phyloP scores from a whole-genome alignment of 1,284 basidiomycete species.

The Sanghuangporus baumii region DNA sequence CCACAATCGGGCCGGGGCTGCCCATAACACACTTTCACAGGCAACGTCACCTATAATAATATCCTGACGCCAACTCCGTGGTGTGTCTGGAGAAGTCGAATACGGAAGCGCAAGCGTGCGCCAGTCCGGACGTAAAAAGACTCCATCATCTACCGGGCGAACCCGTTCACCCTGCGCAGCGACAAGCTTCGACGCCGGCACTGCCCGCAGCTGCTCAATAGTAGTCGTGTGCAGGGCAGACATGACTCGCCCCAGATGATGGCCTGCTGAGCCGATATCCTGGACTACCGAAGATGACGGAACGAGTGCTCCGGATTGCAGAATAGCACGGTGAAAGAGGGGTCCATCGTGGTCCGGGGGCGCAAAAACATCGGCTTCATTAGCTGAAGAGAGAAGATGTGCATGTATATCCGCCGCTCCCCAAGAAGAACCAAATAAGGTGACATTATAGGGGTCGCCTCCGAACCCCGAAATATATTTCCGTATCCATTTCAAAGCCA shows the following conservation, averaged over 20 bases:
- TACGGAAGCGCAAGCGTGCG: slow-evolving; percentile 36
- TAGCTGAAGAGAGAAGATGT: slow-evolving; percentile 61
- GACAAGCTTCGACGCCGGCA: slow-evolving; percentile 52
- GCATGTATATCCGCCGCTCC: slow-evolving; percentile 70
- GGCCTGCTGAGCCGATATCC: slow-evolving; percentile 53
- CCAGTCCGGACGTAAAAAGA: slow-evolving; percentile 61
- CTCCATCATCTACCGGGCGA: slow-evolving; percentile 60
- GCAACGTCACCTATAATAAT: slow-evolving; percentile 69
- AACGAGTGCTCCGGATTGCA: slow-evolving; percentile 19
- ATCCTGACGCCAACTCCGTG: slow-evolving; percentile 41
- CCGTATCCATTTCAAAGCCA: slow-evolving; percentile 66
- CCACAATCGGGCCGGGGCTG: slow-evolving; percentile 53
- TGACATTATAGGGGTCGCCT: slow-evolving; percentile 65
- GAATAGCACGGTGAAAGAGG: slow-evolving; percentile 19
- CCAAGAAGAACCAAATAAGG: slow-evolving; percentile 63
- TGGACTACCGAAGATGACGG: slow-evolving; percentile 33
- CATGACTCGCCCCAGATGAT: slow-evolving; percentile 57
- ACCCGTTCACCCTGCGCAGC: slow-evolving; percentile 37
- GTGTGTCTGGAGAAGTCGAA: slow-evolving; percentile 2
- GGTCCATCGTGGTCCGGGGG: slow-evolving; percentile 33
- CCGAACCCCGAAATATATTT: slow-evolving; percentile 63
- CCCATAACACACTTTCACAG: slow-evolving; percentile 61
- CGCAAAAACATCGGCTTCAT: slow-evolving; percentile 54
- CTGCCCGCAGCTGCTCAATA: slow-evolving; percentile 52
- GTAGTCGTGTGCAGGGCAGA: slow-evolving; percentile 44